Evolutionary conservation across 192 early-diverging fungal species (phyloP), one percentile per base, ranked within the genome.

Genomic region (Backusella liffmaniae): DNA sequence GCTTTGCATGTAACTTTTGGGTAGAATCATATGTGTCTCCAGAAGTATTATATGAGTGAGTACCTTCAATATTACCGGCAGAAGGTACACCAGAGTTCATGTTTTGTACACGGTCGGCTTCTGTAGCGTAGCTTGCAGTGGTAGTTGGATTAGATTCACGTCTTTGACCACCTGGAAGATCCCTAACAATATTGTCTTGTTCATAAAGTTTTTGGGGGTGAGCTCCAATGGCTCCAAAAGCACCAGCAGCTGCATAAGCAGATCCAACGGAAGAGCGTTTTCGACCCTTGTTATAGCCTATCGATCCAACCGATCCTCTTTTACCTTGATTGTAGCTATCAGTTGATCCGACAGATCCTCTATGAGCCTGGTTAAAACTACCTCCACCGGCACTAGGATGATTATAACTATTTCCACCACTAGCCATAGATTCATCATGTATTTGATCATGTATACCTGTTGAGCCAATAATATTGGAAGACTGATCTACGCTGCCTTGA

Each of bases 391-490:
- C 30, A 29, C 29, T 66, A 32, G 30, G 30, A 0, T 69, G 36
- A 16, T 51, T 72, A 21, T 62, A 23, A 65, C 26, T 49, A 21
- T 21, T 10, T 21, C 23, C 5, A 21, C 56, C 72, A 62, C 53
- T 16, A 37, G 56, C 4, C 39, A 36, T 30, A 37, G 49, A 36
- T 12, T 39, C 34, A 56, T 12, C 18, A 23, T 21, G n/a, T 15
- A 53, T 51, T 18, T 35, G 51, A 39, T 73, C 32, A 65, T 74
- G 73, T 13, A 15, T 13, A 49, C 74, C 74, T 49, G 74, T 67
- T 37, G 62, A 49, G 13, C 66, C 74, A 68, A 66, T 67, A 41
- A 29, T 29, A 4, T 23, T 62, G 26, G 56, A 29, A 4, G 56
- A 62, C 7, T 62, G 56, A 62, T 62, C 56, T 13, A 62, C 56